Conservation (phyloP, 163 green algal genomes). For the Trebouxiophyceae sp. region DNA sequence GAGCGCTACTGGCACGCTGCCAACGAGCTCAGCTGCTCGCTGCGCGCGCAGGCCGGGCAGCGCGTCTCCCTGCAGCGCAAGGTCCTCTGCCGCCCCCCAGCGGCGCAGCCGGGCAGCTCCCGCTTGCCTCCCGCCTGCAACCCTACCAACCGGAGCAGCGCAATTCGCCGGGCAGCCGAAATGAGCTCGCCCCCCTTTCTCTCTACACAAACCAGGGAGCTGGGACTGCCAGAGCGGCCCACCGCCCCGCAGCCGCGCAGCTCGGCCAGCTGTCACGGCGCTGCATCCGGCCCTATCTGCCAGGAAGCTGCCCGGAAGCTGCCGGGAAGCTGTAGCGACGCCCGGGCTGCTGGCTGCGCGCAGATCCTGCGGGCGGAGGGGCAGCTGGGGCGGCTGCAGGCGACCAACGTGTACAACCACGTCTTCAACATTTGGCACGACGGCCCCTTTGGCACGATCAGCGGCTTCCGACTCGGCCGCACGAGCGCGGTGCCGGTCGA, state of each 20-base stretch:
- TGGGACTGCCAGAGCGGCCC: no score
- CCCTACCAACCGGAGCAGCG: no score
- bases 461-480: conserved; percentile 80
- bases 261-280: no score
- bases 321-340: not conserved
- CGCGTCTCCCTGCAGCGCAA: conserved; percentile 62
- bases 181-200: no score
- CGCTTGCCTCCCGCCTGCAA: no score
- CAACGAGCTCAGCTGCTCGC: conserved; percentile 69
- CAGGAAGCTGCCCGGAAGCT: not conserved
- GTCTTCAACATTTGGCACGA: conserved; percentile 90
- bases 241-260: no score
- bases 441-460: conserved; percentile 72
- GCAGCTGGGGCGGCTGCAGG: conserved; percentile 66
- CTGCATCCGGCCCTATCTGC: not conserved
- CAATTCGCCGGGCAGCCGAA: no score
- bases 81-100: no score
- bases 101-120: no score
- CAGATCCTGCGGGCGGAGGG: conserved; percentile 58
- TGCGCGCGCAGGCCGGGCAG: conserved; percentile 68
- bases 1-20: conserved; percentile 72
- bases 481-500: conserved; percentile 67
- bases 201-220: no score
- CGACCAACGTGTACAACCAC: conserved; percentile 81
- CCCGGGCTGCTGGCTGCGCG: not conserved